A percentile compares a stretch with the other conserved stretches of the same genome.
These are phyloP conservation scores for Colletotrichum spaethianum DNA, from an alignment of 2,329 filamentous ascomycete species.

Conservation along the genomic window DNA sequence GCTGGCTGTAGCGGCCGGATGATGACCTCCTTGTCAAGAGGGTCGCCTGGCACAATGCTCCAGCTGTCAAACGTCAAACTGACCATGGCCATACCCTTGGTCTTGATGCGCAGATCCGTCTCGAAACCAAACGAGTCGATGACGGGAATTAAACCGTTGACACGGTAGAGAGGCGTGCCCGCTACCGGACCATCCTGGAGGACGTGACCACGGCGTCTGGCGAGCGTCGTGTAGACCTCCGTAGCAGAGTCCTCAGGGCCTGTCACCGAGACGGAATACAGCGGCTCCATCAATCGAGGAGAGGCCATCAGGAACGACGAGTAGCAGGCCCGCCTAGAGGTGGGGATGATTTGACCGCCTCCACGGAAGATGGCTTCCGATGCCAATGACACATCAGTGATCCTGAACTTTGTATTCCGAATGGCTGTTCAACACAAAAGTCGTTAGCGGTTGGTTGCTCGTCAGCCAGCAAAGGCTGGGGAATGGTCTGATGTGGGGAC, in stretches of 20 bases:
- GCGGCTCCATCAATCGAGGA: slow-evolving; percentile 95
- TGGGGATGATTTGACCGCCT: slow-evolving; percentile 97
- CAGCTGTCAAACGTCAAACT: slow-evolving; percentile 95
- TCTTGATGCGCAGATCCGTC: slow-evolving; percentile 96
- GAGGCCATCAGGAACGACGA: slow-evolving; percentile 97
- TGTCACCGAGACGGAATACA: slow-evolving; percentile 94
- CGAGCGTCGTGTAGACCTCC: slow-evolving; percentile 91
- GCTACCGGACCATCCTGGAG: slow-evolving; percentile 94
- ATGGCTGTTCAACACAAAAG: slow-evolving; percentile 73
- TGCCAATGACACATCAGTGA: slow-evolving; percentile 91
- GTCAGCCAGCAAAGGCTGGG: slow-evolving; percentile 19
- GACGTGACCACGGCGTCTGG: slow-evolving; percentile 90
- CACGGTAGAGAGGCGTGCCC: slow-evolving; percentile 92
- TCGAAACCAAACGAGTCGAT: slow-evolving; percentile 99
- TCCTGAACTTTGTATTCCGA: slow-evolving; percentile 96
- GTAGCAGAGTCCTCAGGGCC: slow-evolving; percentile 91
- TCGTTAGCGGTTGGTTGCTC: slow-evolving; percentile 45
- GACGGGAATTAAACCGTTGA: slow-evolving; percentile 91
- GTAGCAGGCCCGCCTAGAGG: slow-evolving; percentile 92
- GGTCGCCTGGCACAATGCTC: slow-evolving; percentile 96
- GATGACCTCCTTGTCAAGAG: slow-evolving; percentile 88
- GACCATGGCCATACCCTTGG: slow-evolving; percentile 91
- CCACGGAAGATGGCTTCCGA: slow-evolving; percentile 94
- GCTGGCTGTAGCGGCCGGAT: slow-evolving; percentile 90
- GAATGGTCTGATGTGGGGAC: slow-evolving; percentile 35